Conservation (phyloP, 768 basidiomycete species). For the Floccularia luteovirens region DNA sequence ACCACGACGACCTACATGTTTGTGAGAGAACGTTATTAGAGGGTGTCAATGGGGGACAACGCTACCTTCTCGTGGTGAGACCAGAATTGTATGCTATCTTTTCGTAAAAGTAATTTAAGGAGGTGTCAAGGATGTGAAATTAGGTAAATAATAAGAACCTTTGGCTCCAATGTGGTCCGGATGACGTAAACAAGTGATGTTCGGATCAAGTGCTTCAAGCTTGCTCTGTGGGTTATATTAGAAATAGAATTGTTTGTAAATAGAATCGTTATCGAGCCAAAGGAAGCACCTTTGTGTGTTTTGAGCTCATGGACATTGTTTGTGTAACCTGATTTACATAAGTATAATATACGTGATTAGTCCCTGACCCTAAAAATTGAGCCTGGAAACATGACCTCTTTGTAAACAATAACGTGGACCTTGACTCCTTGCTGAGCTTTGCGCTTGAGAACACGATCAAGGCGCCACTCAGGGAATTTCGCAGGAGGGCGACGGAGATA, state of each 20-base stretch:
- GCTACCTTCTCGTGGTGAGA: constrained; percentile 81
- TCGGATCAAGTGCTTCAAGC: constrained; percentile 78
- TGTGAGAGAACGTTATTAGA: constrained; percentile 9
- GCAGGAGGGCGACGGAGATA: constrained; percentile 92
- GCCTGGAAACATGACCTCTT: constrained; percentile 47
- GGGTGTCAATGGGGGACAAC: constrained; percentile 4
- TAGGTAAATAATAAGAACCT: constrained; percentile 26
- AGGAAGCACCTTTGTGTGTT: constrained; percentile 63
- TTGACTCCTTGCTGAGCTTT: constrained; percentile 93
- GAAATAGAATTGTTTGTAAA: neutral
- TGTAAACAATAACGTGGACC: constrained; percentile 89
- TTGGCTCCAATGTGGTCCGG: constrained; percentile 86
- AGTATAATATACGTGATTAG: neutral
- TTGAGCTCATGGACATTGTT: constrained; percentile 85
- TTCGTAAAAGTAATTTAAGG: no score
- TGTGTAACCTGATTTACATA: constrained; percentile 57
- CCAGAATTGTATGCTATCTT: constrained; percentile 84
- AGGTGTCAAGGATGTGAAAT: neutral
- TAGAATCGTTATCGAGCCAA: neutral
- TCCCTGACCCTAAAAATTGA: neutral
- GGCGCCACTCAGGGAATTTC: constrained; percentile 76
- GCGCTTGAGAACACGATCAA: constrained; percentile 77
- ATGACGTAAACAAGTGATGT: constrained; percentile 85
- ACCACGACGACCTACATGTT: constrained; percentile 58
- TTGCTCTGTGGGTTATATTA: constrained; percentile 35